Conservation (phyloP, 176 grass and related monocot species). For the Phragmites australis region DNA sequence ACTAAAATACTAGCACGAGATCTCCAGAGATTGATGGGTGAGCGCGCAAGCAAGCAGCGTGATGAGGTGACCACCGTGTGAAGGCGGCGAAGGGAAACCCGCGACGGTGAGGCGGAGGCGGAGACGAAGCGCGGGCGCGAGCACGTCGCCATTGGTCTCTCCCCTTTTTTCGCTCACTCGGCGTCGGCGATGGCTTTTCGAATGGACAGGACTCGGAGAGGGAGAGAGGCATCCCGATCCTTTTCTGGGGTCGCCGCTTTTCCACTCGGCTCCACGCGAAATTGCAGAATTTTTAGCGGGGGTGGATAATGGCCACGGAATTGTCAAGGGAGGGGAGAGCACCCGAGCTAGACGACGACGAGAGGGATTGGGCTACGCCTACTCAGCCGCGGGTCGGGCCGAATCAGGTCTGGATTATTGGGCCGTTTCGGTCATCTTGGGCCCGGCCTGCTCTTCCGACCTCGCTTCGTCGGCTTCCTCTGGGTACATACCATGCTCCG, state of each 20-base stretch:
- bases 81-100: slow-evolving; percentile 17
- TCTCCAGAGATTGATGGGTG: neutral
- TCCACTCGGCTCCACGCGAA: neutral
- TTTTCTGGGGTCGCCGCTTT: slow-evolving; percentile 37
- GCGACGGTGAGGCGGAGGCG: slow-evolving; percentile 26
- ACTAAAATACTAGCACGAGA: no score
- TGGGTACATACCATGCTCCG: neutral
- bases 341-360: neutral
- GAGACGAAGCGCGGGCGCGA: slow-evolving; percentile 42
- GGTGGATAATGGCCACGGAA: slow-evolving; percentile 31
- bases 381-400: neutral
- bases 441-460: neutral
- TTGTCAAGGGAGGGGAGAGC: neutral
- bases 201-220: neutral
- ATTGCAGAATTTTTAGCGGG: neutral
- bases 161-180: neutral
- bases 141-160: slow-evolving; percentile 44
- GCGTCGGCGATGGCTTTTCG: slow-evolving; percentile 6
- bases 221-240: neutral
- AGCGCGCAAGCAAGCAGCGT: neutral
- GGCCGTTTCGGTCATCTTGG: neutral
- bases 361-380: slow-evolving; percentile 1
- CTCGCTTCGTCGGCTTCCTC: neutral
- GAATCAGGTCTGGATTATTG: neutral
- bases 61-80: slow-evolving; percentile 6